A percentile compares a stretch with the other conserved stretches of the same genome.
These are phyloP conservation scores for Candida loeiensis DNA, from an alignment of 805 yeast species.

Conservation along the genomic window DNA sequence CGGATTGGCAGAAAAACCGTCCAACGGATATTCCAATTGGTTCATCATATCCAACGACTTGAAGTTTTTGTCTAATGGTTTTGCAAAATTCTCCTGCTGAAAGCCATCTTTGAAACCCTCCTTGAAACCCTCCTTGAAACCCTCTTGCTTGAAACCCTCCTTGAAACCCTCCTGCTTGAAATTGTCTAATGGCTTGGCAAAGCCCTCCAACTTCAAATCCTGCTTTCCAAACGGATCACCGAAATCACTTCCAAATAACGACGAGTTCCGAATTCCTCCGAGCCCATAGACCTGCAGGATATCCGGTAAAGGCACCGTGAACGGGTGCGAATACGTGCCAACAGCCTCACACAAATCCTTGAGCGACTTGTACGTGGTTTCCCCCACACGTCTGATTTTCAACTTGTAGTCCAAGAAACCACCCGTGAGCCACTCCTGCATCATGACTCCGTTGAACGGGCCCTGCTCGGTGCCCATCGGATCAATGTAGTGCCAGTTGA, in stretches of 20 bases:
- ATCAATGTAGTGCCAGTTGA: conserved; percentile 73
- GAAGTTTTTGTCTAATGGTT: no score
- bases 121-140: background rate
- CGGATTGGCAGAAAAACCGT: no score
- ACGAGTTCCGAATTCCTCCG: conserved; percentile 19
- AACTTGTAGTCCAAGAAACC: conserved; percentile 57
- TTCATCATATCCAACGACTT: no score
- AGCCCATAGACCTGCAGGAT: conserved; percentile 6
- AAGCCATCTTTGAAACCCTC: background rate
- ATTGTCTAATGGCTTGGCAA: background rate
- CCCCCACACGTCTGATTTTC: conserved; percentile 57
- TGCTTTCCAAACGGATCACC: conserved; percentile 4
- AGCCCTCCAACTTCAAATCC: background rate
- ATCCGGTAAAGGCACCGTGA: conserved; percentile 53
- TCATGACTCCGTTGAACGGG: conserved; percentile 67
- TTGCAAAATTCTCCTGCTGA: background rate
- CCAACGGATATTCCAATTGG: no score
- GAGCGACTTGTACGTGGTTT: conserved; percentile 46
- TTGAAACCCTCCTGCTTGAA: background rate
- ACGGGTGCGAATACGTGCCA: conserved; percentile 55
- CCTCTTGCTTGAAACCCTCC: background rate
- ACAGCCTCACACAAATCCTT: conserved; percentile 49
- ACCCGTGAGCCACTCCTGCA: conserved; percentile 74
- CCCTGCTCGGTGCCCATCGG: conserved; percentile 72
- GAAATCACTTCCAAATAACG: conserved; percentile 23